Evolutionary conservation across 495 filamentous ascomycete genomes (phyloP), one percentile per base, ranked within the genome.

Genomic region (Penicillium diatomitis): DNA sequence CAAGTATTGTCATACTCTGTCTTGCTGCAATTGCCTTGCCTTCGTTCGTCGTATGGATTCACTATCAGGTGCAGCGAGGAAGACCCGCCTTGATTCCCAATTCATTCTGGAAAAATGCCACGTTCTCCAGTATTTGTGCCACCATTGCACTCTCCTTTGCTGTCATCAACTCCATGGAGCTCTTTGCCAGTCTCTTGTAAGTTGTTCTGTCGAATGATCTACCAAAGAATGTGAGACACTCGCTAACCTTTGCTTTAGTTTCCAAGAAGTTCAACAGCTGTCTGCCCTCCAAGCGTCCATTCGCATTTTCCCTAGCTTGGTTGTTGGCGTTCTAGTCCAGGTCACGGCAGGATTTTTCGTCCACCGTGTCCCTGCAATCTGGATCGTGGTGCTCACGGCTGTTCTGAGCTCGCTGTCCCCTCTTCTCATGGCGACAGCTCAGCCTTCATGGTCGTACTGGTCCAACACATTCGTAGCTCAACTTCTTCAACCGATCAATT

Each of bases 81-180:
- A 50, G 60, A 6, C 68, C 65, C 4, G 65, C 70, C 28, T 57
- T 78, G 8, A 77, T 80, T 34, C 75, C 71, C 2, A 77, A 79
- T 47, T 67, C 67, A 2, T 63, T 81, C 0, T 81, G 77, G 77
- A 57, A 52, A 1, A 75, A 79, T 40, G 35, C 50, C 8, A 55
- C 63, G 33, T 81, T 81, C 51, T 72, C 71, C 0, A 53, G 54
- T 10, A 71, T 76, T 34, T 78, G 78, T 44, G 42, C 78, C 10
- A 61, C 63, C n/a, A 73, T 81, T 9, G 78, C 81, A 58, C 50
- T 77, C 3, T 65, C 62, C 10, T 78, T 72, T 66, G 76, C 69
- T 4, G 55, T 63, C 3, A 71, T 79, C 57, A 76, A 80, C 51
- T 66, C 70, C 5, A 56, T 77, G 47, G 65, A 68, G 35, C 67